These are phyloP conservation scores for Bolboschoenoplectus hybrid DNA, from an alignment of 202 grass and related monocot species.

Conservation along the genomic window DNA sequence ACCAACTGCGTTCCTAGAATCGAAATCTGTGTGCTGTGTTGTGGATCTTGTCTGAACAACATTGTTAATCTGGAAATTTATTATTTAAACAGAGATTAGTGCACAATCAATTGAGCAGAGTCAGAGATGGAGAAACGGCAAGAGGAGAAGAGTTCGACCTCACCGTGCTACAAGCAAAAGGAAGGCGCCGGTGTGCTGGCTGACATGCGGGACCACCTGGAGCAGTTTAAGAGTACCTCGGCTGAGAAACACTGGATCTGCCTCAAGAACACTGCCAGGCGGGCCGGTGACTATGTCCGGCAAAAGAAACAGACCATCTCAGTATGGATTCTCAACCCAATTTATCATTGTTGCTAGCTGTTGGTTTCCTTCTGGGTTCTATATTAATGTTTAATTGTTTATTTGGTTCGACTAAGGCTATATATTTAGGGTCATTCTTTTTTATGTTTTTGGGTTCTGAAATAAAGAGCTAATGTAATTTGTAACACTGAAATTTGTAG, in stretches of 20 bases:
- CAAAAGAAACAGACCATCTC: slow-evolving; percentile 45
- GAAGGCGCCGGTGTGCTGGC: slow-evolving; percentile 51
- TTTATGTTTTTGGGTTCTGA: too few species aligned
- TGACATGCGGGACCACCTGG: slow-evolving; percentile 60
- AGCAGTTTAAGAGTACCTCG: slow-evolving; percentile 57
- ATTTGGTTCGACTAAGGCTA: background rate
- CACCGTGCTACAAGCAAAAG: slow-evolving; percentile 61
- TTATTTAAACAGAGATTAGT: slow-evolving; percentile 17
- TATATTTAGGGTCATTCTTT: too few species aligned
- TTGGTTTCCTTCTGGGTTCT: background rate
- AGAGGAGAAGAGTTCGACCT: background rate
- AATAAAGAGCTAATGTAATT: background rate
- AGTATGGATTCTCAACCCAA: slow-evolving; percentile 27
- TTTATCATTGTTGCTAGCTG: background rate
- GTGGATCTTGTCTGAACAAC: background rate
- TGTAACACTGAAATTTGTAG: background rate
- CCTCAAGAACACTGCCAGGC: slow-evolving; percentile 63
- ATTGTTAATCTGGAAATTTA: background rate
- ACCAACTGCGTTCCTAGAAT: slow-evolving; percentile 8
- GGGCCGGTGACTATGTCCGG: slow-evolving; percentile 47
- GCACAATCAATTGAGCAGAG: background rate
- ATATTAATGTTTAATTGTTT: background rate
- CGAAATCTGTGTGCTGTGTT: slow-evolving; percentile 28
- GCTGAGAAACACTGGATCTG: slow-evolving; percentile 70
- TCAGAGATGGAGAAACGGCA: slow-evolving; percentile 9